These are phyloP conservation scores for Aegle marmelos DNA, from an alignment of 345 rosid genomes.

Conservation along the genomic window DNA sequence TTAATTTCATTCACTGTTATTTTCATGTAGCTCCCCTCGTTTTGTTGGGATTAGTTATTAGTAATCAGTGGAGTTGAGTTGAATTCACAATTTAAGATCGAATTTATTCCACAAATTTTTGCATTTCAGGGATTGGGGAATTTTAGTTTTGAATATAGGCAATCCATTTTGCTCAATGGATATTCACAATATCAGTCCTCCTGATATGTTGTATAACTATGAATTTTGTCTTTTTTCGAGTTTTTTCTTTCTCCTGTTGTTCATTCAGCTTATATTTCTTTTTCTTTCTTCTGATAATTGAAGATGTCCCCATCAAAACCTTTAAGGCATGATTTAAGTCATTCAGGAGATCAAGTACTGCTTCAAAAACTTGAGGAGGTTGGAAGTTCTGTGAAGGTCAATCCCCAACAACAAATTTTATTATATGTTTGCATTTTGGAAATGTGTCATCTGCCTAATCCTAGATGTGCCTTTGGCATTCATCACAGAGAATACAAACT, in stretches of 20 bases:
- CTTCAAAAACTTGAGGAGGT: conserved; percentile 65
- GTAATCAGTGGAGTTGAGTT: background rate
- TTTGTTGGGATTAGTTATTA: background rate
- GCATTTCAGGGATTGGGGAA: background rate
- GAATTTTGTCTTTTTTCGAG: background rate
- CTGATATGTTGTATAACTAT: background rate
- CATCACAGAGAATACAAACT: conserved; percentile 58
- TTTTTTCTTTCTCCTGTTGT: background rate
- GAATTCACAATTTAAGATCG: background rate
- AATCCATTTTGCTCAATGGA: background rate
- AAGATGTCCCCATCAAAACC: conserved; percentile 52
- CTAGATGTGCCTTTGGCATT: background rate
- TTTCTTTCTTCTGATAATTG: conserved; percentile 8
- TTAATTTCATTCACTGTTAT: background rate
- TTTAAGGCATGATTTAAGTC: conserved; percentile 29
- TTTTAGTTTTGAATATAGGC: background rate
- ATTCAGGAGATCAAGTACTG: conserved; percentile 38
- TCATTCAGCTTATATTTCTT: background rate
- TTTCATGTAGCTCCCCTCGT: background rate
- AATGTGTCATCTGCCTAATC: background rate
- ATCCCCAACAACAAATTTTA: background rate
- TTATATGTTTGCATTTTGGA: background rate
- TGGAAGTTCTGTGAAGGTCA: conserved; percentile 62
- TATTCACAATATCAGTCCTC: background rate
- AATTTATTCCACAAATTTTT: background rate